These are phyloP conservation scores for Crithidia brevicula DNA, from an alignment of 208 protist species.

Conservation along the genomic window DNA sequence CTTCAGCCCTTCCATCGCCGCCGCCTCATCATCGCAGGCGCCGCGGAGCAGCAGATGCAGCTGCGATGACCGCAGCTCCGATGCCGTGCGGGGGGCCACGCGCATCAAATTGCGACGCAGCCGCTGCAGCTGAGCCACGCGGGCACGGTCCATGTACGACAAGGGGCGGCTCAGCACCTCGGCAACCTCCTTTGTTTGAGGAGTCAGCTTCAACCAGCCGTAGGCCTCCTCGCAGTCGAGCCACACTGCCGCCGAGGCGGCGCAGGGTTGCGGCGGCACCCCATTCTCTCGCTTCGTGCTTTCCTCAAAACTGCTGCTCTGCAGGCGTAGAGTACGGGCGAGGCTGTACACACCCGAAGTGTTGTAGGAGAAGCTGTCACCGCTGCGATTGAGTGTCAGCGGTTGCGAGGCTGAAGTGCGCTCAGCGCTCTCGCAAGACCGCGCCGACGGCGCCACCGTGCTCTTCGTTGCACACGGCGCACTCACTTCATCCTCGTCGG, in stretches of 20 bases:
- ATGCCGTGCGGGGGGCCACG: not conserved
- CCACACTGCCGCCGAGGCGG: not conserved
- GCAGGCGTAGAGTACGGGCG: not conserved
- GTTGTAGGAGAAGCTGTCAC: conserved; percentile 5
- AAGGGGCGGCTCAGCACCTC: not conserved
- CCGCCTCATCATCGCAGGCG: conserved; percentile 6
- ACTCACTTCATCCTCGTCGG: conserved; percentile 5
- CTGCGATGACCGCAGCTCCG: conserved; percentile 2
- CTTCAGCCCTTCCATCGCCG: conserved; percentile 1
- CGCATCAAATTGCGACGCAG: not conserved
- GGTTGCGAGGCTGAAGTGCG: not conserved
- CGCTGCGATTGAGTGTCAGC: not conserved
- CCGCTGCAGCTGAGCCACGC: conserved; percentile 3
- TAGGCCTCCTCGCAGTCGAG: not conserved
- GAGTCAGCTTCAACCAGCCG: conserved; percentile 7
- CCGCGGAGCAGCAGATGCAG: conserved; percentile 6
- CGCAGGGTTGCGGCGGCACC: not conserved
- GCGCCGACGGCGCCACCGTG: conserved; percentile 3
- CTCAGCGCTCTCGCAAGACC: conserved; percentile 1
- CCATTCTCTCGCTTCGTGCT: not conserved
- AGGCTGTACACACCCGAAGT: conserved; percentile 9
- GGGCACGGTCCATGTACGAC: conserved; percentile 3
- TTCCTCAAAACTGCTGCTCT: conserved; percentile 8
- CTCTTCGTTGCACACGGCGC: conserved; percentile 2
- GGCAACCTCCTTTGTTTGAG: not conserved